A percentile compares a stretch with the other conserved stretches of the same genome.
These are phyloP conservation scores for Quercus lobata DNA, from an alignment of 331 rosid genomes.

Conservation along the genomic window DNA sequence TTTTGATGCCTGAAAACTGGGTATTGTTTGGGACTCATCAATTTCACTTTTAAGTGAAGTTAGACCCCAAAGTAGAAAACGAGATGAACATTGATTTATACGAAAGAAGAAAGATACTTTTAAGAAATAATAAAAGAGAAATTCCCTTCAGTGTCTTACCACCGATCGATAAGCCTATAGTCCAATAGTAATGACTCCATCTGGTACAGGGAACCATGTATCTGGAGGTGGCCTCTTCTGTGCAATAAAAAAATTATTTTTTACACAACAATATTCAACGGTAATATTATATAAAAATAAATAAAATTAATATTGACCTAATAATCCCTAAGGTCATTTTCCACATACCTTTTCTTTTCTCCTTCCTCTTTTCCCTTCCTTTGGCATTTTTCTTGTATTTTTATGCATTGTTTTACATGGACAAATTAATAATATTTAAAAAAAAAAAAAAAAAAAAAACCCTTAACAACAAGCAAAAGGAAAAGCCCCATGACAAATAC, in stretches of 20 bases:
- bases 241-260: background rate
- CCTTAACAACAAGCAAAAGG: background rate
- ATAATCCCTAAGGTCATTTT: background rate
- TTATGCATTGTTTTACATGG: background rate
- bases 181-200: conserved; percentile 14
- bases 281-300: background rate
- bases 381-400: background rate
- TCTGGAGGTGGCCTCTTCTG: background rate
- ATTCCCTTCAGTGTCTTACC: background rate
- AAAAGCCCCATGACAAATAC: background rate
- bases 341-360: background rate
- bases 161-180: too few species aligned
- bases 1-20: too few species aligned
- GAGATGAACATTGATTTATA: too few species aligned
- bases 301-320: background rate
- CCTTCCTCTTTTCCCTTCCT: too few species aligned
- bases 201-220: background rate
- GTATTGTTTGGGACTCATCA: too few species aligned
- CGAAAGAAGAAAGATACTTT: background rate
- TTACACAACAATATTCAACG: background rate
- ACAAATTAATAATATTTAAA: background rate
- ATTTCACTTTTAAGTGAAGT: too few species aligned
- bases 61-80: too few species aligned
- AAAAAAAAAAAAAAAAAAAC: too few species aligned
- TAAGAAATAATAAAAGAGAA: background rate